phyloP scores from a whole-genome alignment of 2,329 filamentous ascomycete genomes.

The Botryotinia globosa region DNA sequence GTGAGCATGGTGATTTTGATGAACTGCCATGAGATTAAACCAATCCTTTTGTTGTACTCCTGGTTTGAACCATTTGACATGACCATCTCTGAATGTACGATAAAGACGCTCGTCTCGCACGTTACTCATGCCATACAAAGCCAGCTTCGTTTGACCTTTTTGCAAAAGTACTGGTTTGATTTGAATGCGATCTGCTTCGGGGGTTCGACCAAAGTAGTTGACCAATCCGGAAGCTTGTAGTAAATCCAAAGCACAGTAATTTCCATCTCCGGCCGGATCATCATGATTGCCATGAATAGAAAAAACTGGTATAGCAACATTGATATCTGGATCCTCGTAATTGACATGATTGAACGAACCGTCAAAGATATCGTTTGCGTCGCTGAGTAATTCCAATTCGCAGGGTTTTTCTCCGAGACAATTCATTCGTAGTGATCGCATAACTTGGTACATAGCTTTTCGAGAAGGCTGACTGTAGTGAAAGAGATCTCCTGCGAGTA shows the following conservation, averaged over 20 bases:
- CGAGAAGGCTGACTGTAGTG: slow-evolving; percentile 97
- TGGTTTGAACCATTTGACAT: slow-evolving; percentile 91
- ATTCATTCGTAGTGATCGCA: slow-evolving; percentile 89
- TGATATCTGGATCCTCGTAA: slow-evolving; percentile 96
- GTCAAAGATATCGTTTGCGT: slow-evolving; percentile 86
- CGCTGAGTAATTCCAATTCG: slow-evolving; percentile 89
- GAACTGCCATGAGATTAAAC: slow-evolving; percentile 94
- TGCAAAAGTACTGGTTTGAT: slow-evolving; percentile 90
- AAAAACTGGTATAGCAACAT: slow-evolving; percentile 94
- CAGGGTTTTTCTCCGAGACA: slow-evolving; percentile 95
- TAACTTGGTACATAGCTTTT: slow-evolving; percentile 95
- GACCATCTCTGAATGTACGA: slow-evolving; percentile 86
- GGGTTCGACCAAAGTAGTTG: slow-evolving; percentile 93
- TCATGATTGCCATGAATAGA: slow-evolving; percentile 99
- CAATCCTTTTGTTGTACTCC: slow-evolving; percentile 78
- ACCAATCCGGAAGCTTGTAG: slow-evolving; percentile 87
- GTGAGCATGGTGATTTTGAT: slow-evolving; percentile 93
- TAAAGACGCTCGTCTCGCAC: slow-evolving; percentile 94
- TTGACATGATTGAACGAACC: slow-evolving; percentile 92
- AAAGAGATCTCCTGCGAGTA: slow-evolving; percentile 91
- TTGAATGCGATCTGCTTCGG: slow-evolving; percentile 89
- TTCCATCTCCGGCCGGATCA: slow-evolving; percentile 93
- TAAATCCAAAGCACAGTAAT: slow-evolving; percentile 85
- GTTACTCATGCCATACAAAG: slow-evolving; percentile 91
- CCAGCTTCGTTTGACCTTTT: slow-evolving; percentile 89